Evolutionary conservation across 352 stramenopile genomes (phyloP), one percentile per base, ranked within the genome.

Genomic region (Thalassiosira oceanica): DNA sequence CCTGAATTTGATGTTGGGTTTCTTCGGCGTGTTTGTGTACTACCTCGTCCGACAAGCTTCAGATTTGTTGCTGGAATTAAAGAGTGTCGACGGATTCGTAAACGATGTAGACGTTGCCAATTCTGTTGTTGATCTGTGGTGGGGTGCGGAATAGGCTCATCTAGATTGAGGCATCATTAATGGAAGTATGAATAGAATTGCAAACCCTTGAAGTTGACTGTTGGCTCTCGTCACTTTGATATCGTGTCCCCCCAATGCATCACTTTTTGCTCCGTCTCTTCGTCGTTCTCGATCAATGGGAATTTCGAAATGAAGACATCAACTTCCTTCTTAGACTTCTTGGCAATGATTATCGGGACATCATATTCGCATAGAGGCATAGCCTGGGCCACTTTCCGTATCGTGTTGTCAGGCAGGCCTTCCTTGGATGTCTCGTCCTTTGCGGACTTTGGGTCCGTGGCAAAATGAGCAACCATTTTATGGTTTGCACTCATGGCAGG

Each of bases 181-280:
- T n/a, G n/a, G n/a, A n/a, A n/a, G n/a, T n/a, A n/a, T n/a, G n/a
- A n/a, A n/a, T n/a, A n/a, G n/a, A 49, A 50, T 50, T n/a, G n/a
- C n/a, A n/a, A n/a, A n/a, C n/a, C n/a, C n/a, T n/a, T n/a, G 39
- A 23, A 27, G 13, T 27, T 23, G 13, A 1, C 39, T 13, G 11
- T 5, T 55, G 4, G 13, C 5, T 56, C n/a, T 44, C 26, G 33
- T 20, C n/a, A 6, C 29, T n/a, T 49, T 51, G 13, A 36, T 57
- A n/a, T 43, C n/a, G n/a, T 52, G 28, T 77, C 66, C 36, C 66
- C 66, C 66, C 66, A 77, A 57, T 66, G 70, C 37, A 65, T 70
- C 4, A 37, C 49, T 26, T 69, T 62, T 27, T 67, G 48, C 23
- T 52, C 46, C n/a, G n/a, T n/a, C 8, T 61, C 60, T 28, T 54